phyloP scores from a whole-genome alignment of 139 green algal species.

The Dunaliella sp. region DNA sequence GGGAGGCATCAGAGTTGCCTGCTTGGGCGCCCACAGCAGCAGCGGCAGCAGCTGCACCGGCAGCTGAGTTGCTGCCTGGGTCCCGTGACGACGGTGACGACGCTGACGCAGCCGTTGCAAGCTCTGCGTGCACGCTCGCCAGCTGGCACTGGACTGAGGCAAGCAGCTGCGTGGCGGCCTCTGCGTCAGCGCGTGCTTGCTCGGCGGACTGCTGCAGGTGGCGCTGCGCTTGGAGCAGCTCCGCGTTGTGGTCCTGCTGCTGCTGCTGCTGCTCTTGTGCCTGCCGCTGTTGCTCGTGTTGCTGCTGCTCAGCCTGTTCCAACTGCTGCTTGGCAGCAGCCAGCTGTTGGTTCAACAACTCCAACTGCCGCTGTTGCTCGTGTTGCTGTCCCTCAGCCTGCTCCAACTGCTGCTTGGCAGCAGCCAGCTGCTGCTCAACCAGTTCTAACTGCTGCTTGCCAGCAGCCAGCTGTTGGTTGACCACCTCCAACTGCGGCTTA shows the following conservation, averaged over 20 bases:
- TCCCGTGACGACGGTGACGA: too few relatives aligned
- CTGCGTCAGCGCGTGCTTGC: background rate
- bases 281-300: background rate
- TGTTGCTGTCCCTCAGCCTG: too few relatives aligned
- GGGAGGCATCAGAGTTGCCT: too few relatives aligned
- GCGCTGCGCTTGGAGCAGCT: background rate
- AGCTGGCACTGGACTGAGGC: background rate
- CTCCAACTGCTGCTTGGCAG: too few relatives aligned
- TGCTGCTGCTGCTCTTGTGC: background rate
- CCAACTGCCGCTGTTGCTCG: background rate
- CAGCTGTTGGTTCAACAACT: background rate
- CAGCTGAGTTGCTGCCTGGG: background rate
- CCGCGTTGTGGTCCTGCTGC: background rate
- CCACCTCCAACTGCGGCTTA: too few relatives aligned
- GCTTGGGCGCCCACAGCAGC: too few relatives aligned
- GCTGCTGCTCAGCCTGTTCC: background rate
- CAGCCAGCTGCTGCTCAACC: too few relatives aligned
- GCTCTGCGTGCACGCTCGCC: background rate
- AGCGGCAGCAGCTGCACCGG: background rate
- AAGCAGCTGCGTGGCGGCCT: background rate
- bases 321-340: too few relatives aligned
- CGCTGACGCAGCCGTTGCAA: too few relatives aligned
- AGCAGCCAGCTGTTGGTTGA: too few relatives aligned
- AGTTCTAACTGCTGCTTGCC: too few relatives aligned
- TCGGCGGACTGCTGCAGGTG: slow-evolving; percentile 12